Evolutionary conservation across 768 basidiomycete genomes (phyloP).

Genomic region (Leccinum boreale): DNA sequence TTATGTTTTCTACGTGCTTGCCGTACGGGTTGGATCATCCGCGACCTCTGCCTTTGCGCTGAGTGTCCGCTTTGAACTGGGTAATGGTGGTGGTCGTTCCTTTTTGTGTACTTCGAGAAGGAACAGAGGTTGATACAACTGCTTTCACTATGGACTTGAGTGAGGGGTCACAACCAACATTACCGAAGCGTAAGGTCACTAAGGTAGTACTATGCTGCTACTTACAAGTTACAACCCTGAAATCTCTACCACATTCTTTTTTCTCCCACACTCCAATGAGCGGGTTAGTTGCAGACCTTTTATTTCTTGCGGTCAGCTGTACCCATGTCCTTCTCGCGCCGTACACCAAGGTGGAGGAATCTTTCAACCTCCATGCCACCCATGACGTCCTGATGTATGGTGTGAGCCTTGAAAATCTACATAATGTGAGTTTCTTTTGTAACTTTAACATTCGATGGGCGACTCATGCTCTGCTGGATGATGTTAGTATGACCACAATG

Average conservation of each 20-base stretch:
- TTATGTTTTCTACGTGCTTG: constrained; percentile 36
- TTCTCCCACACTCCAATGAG: constrained; percentile 6
- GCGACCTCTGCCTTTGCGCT: constrained; percentile 37
- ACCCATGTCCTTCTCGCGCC: constrained; percentile 75
- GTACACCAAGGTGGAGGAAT: constrained; percentile 96
- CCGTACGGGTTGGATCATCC: constrained; percentile 34
- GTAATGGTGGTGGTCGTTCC: constrained; percentile 53
- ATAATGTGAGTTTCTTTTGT: constrained; percentile 41
- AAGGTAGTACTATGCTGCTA: no score
- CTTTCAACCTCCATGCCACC: constrained; percentile 88
- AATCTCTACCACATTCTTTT: background rate
- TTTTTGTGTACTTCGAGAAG: constrained; percentile 47
- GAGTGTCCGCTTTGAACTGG: constrained; percentile 35
- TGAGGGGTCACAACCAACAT: background rate
- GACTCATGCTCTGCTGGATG: constrained; percentile 7
- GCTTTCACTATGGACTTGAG: constrained; percentile 36
- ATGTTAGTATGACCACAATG: constrained; percentile 81
- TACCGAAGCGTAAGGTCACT: background rate
- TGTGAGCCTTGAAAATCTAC: constrained; percentile 37
- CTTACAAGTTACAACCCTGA: background rate
- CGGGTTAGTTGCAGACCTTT: constrained; percentile 42
- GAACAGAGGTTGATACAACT: constrained; percentile 61
- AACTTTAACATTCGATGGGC: background rate
- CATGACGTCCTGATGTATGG: constrained; percentile 89
- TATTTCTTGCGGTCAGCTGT: constrained; percentile 53